phyloP scores from a whole-genome alignment of 2,329 filamentous ascomycete species.

The Epichloe baconii region DNA sequence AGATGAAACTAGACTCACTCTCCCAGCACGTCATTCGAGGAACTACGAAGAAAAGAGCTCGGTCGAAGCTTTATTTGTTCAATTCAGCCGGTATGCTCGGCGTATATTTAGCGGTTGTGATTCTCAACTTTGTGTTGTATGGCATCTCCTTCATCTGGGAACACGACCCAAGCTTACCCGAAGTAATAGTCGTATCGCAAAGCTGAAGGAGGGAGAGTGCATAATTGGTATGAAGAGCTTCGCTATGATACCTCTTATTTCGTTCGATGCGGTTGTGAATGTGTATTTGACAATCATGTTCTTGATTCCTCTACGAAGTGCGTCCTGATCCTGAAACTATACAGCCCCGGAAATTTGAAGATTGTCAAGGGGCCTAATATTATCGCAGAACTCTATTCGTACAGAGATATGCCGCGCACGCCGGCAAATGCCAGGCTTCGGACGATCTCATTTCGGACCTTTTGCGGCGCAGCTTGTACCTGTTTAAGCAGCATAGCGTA shows the following conservation, averaged over 20 bases:
- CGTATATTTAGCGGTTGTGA: conserved; percentile 32
- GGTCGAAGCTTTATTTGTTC: conserved; percentile 46
- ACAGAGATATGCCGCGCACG: conserved; percentile 31
- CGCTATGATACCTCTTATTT: conserved; percentile 48
- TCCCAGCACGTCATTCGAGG: conserved; percentile 43
- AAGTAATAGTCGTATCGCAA: conserved; percentile 38
- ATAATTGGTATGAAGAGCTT: conserved; percentile 47
- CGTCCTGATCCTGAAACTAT: conserved; percentile 8
- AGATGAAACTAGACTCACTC: conserved; percentile 2
- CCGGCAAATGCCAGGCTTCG: conserved; percentile 30
- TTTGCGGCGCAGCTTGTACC: conserved; percentile 44
- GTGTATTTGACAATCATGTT: conserved; percentile 52
- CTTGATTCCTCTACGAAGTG: conserved; percentile 44
- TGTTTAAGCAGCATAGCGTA: conserved; percentile 45
- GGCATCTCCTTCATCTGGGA: conserved; percentile 9
- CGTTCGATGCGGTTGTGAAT: conserved; percentile 47
- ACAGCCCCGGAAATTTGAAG: background rate
- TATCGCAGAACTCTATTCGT: conserved; percentile 38
- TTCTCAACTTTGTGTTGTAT: conserved; percentile 49
- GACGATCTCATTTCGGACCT: conserved; percentile 42
- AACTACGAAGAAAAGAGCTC: conserved; percentile 34
- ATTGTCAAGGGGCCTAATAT: background rate
- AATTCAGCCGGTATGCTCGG: conserved; percentile 45
- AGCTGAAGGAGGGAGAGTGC: conserved; percentile 40
- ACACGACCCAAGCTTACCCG: background rate